These are phyloP conservation scores for Prunus armeniaca DNA, from an alignment of 306 rosid genomes.

Conservation along the genomic window DNA sequence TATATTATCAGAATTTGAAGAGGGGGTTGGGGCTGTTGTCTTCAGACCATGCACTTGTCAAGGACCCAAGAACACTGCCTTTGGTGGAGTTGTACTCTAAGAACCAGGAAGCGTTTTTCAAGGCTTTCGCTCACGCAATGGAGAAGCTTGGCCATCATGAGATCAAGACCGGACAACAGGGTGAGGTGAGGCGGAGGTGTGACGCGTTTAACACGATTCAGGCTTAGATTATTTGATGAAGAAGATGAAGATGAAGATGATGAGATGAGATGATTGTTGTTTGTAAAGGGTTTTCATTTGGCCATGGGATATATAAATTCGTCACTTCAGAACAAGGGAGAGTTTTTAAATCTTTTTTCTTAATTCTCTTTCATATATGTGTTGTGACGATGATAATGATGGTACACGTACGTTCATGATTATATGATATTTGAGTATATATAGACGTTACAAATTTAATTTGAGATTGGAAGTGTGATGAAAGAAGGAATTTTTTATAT, in stretches of 20 bases:
- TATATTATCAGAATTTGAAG: constrained; percentile 41
- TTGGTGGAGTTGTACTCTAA: constrained; percentile 38
- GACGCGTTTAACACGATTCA: constrained; percentile 34
- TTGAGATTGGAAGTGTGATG: too few relatives aligned
- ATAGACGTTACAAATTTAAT: too few relatives aligned
- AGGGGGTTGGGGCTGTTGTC: constrained; percentile 41
- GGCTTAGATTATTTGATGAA: not conserved
- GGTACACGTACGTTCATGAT: not conserved
- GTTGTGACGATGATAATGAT: not conserved
- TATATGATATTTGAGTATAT: not conserved
- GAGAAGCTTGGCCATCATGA: constrained; percentile 42
- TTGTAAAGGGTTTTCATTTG: not conserved
- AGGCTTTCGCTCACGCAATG: constrained; percentile 41
- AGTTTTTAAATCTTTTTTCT: not conserved
- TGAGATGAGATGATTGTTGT: not conserved
- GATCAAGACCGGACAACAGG: constrained; percentile 39
- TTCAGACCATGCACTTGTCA: constrained; percentile 34
- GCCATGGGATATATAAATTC: not conserved
- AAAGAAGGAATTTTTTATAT: too few relatives aligned
- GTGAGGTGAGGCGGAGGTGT: constrained; percentile 52
- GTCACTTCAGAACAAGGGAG: not conserved
- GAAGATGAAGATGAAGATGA: not conserved
- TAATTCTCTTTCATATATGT: not conserved
- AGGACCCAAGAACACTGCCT: constrained; percentile 41
- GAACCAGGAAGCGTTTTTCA: constrained; percentile 36